Evolutionary conservation across 805 yeast genomes (phyloP).

Genomic region (Candida germanica): DNA sequence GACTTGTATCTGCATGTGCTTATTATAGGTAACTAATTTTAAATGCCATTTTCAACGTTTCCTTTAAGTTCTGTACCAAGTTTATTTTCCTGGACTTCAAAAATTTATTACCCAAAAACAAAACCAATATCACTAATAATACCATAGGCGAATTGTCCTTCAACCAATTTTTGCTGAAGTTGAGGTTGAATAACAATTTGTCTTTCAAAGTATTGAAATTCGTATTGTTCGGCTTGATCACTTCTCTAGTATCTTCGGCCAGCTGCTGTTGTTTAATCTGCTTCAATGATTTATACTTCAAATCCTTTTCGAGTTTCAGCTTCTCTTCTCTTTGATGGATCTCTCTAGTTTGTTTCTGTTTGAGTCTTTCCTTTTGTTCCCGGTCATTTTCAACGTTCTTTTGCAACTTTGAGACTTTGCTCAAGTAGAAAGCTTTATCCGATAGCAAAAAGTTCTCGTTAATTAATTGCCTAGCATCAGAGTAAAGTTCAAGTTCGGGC

Average conservation of each 20-base stretch:
- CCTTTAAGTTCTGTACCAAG: slow-evolving; percentile 27
- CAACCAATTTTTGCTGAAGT: slow-evolving; percentile 21
- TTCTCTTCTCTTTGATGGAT: slow-evolving; percentile 15
- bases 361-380: slow-evolving; percentile 15
- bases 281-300: slow-evolving; percentile 29
- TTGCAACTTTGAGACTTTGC: slow-evolving; percentile 10
- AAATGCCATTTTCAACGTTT: slow-evolving; percentile 43
- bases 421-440: slow-evolving; percentile 9
- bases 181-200: slow-evolving; percentile 16
- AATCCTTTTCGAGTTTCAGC: slow-evolving; percentile 18
- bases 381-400: slow-evolving; percentile 12
- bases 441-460: slow-evolving; percentile 18
- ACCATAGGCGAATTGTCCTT: slow-evolving; percentile 28
- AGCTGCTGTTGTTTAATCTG: slow-evolving; percentile 15
- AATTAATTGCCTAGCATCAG: slow-evolving; percentile 26
- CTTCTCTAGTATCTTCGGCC: background rate
- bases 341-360: slow-evolving; percentile 22
- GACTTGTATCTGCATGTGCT: too few species aligned
- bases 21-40: slow-evolving; percentile 38
- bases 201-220: slow-evolving; percentile 13
- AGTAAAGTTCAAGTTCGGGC: slow-evolving; percentile 26
- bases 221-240: background rate
- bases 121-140: slow-evolving; percentile 18
- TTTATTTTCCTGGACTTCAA: slow-evolving; percentile 24
- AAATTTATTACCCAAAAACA: slow-evolving; percentile 20